Base-by-base conservation (phyloP, 2,329 filamentous ascomycete genomes). In the Pyrenophora tritici-repentis region DNA sequence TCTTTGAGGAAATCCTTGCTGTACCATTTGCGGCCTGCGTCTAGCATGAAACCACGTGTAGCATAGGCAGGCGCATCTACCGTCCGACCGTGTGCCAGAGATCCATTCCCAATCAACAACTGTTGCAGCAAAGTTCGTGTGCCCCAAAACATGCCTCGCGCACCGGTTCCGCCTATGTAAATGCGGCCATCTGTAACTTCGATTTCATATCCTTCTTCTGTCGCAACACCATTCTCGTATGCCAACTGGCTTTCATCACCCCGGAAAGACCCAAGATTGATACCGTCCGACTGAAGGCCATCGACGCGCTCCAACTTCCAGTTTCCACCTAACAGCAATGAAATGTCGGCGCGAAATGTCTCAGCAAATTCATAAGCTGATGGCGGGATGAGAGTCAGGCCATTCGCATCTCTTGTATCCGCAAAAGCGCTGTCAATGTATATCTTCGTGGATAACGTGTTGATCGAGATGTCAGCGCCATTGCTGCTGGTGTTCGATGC, bases 331-430 rank as follows among this genome's bases (percentile, higher is more conserved):
- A 78, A 76, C 3, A 78, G 47, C 8, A 72, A 56, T 3, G 70
- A 60, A 1, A 83, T 66, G 53, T 83, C 81, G 3, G 74, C 59
- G 17, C 67, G 60, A 49, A 83, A 81, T 0, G 73, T 77, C 14
- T 70, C 60, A 2, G 79, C 80, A 35, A 83, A 83, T 3, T 81
- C 76, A n/a, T 68, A 56, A 1, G 77, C 77, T 0, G 75, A 77
- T 0, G 81, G 81, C 1, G 81, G 81, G 36, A 83, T 82, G 7
- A 82, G 70, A 0, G 79, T 82, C 22, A 81, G 61, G 1, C 80
- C 80, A 42, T 75, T 66, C 0, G 69, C 67, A 47, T 83, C 81
- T 6, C 64, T 69, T 26, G 55, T 59, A 1, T 68, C 59, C 0
- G 77, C 74, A 39, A 82, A 76, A 1, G 50, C 54, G 0, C 58